Conservation (phyloP, 768 basidiomycete genomes). For the Pleurotus salmoneostramineus region DNA sequence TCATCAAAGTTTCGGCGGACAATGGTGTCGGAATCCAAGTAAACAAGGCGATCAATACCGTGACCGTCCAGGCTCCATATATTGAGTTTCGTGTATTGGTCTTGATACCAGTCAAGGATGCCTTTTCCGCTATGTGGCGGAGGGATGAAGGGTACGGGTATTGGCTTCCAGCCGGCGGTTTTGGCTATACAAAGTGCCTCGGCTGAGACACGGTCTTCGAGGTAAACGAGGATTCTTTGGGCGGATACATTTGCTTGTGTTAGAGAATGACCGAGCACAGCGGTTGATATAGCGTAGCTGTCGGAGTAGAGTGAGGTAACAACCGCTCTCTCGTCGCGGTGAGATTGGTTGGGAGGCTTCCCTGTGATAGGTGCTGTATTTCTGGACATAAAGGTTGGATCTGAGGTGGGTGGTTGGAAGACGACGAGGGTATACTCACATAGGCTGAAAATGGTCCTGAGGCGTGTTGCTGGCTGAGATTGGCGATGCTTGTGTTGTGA, state of each 20-base stretch:
- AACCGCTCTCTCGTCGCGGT: constrained; percentile 14
- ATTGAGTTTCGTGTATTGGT: constrained; percentile 32
- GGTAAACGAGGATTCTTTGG: constrained; percentile 25
- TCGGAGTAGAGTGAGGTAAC: constrained; percentile 28
- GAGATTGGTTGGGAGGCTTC: too few species aligned
- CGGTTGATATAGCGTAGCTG: constrained; percentile 22
- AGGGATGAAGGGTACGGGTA: constrained; percentile 22
- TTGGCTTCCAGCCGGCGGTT: constrained; percentile 24
- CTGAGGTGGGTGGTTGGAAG: not conserved
- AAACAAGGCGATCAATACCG: constrained; percentile 23
- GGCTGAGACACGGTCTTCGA: constrained; percentile 22
- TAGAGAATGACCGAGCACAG: constrained; percentile 26
- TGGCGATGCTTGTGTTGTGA: not conserved
- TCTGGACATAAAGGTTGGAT: not conserved
- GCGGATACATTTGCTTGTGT: constrained; percentile 20
- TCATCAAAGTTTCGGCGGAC: constrained; percentile 27
- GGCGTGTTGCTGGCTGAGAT: not conserved
- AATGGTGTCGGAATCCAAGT: constrained; percentile 31
- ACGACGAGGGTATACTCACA: not conserved
- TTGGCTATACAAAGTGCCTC: constrained; percentile 25
- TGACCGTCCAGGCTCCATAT: constrained; percentile 27
- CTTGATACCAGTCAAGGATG: constrained; percentile 22
- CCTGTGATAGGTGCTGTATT: not conserved
- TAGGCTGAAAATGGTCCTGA: not conserved
- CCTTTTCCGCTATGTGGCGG: constrained; percentile 25